Percentiles rank a stretch among this genome's conserved stretches.
These are phyloP conservation scores for Cytidiella melzeri DNA, from an alignment of 768 basidiomycete genomes.

Conservation along the genomic window DNA sequence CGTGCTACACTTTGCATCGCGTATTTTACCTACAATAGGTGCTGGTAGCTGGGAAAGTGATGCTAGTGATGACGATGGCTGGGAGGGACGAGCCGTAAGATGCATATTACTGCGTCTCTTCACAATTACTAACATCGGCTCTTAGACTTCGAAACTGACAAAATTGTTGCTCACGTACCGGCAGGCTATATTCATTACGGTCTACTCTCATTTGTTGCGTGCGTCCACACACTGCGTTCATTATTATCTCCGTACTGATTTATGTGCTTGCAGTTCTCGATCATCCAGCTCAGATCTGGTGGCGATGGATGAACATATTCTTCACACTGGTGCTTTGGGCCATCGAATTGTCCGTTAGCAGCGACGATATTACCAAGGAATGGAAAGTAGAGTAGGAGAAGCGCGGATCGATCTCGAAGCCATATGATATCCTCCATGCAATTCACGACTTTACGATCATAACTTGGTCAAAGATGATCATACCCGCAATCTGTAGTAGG, in stretches of 20 bases:
- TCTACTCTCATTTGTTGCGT: conserved; percentile 84
- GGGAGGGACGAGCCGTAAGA: conserved; percentile 70
- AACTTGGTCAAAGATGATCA: background rate
- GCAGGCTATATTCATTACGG: conserved; percentile 79
- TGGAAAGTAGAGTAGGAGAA: conserved; percentile 71
- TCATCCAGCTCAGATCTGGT: conserved; percentile 89
- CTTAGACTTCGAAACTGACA: conserved; percentile 70
- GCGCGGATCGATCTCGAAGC: background rate
- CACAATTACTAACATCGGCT: conserved; percentile 8
- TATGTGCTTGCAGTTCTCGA: conserved; percentile 55
- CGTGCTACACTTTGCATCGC: conserved; percentile 75
- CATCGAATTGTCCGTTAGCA: conserved; percentile 71
- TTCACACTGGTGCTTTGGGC: conserved; percentile 82
- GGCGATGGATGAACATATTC: conserved; percentile 89
- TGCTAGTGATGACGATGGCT: conserved; percentile 53
- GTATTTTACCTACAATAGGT: conserved; percentile 80
- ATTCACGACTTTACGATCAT: conserved; percentile 6
- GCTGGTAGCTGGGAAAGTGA: conserved; percentile 74
- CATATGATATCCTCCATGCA: background rate
- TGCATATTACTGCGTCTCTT: background rate
- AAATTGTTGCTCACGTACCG: conserved; percentile 74
- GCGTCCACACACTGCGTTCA: no score
- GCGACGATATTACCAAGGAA: conserved; percentile 60
- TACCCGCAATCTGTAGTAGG: background rate
- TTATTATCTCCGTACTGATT: background rate